A percentile compares a stretch with the other conserved stretches of the same genome.
phyloP scores from a whole-genome alignment of 2,329 filamentous ascomycete species.

The Dothiorella sarmentorum region DNA sequence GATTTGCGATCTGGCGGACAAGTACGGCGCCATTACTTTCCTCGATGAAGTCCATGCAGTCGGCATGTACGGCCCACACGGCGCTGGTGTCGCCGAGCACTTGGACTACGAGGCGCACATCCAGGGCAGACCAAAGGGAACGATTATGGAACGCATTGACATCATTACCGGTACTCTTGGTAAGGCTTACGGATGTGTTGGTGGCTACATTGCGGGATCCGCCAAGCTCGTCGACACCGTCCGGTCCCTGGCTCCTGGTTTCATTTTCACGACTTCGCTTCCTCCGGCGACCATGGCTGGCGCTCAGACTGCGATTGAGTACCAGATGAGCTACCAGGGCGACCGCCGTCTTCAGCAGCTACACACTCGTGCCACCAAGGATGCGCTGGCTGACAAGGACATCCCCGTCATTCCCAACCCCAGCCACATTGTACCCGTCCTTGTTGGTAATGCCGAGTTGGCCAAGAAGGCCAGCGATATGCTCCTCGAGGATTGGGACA shows the following conservation, averaged over 20 bases:
- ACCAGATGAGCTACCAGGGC: constrained; percentile 79
- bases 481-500: constrained; percentile 82
- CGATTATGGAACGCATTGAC: constrained; percentile 91
- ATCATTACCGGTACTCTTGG: constrained; percentile 97
- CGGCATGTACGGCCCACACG: constrained; percentile 96
- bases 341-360: constrained; percentile 92
- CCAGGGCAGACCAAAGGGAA: constrained; percentile 70
- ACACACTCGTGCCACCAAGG: constrained; percentile 92
- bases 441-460: constrained; percentile 90
- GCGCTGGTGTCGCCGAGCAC: constrained; percentile 94
- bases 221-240: constrained; percentile 85
- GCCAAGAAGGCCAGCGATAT: constrained; percentile 91
- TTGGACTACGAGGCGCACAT: constrained; percentile 87
- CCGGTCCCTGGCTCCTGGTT: constrained; percentile 89
- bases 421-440: constrained; percentile 88
- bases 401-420: constrained; percentile 98
- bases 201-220: constrained; percentile 94
- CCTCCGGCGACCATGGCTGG: constrained; percentile 97
- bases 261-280: constrained; percentile 97
- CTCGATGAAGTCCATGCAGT: constrained; percentile 98
- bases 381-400: constrained; percentile 70
- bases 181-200: constrained; percentile 96
- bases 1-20: constrained; percentile 94
- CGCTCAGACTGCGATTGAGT: constrained; percentile 85
- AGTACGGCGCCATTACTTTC: constrained; percentile 97